A percentile compares a stretch with the other conserved stretches of the same genome.
These are phyloP conservation scores for Trametes hirsuta DNA, from an alignment of 1,284 basidiomycete species.

Conservation along the genomic window DNA sequence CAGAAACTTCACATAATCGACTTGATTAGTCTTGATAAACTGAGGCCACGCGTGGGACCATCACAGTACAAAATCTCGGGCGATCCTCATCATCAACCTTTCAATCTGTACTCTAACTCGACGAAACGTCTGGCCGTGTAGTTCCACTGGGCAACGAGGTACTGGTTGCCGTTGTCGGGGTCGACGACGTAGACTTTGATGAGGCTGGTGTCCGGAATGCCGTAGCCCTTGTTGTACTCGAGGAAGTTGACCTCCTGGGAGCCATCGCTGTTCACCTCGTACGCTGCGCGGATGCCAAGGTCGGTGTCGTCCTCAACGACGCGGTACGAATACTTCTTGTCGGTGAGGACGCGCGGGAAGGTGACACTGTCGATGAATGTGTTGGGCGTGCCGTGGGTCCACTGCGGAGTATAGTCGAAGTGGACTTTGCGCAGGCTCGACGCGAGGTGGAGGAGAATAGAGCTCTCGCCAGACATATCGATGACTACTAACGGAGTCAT, in stretches of 20 bases:
- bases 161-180: constrained; percentile 13
- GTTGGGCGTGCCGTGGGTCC: constrained; percentile 25
- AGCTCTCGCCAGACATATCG: background rate
- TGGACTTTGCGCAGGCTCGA: background rate
- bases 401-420: constrained; percentile 22
- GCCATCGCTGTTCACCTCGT: constrained; percentile 18
- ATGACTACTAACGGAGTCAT: background rate
- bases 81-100: too few species aligned
- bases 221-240: constrained; percentile 27
- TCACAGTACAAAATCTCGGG: too few species aligned
- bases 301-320: constrained; percentile 18
- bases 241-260: constrained; percentile 29
- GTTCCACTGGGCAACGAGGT: constrained; percentile 22
- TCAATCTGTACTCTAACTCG: too few species aligned
- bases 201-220: constrained; percentile 6
- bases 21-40: too few species aligned
- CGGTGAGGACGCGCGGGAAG: constrained; percentile 23
- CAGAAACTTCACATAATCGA: too few species aligned
- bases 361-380: constrained; percentile 25
- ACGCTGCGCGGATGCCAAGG: constrained; percentile 18
- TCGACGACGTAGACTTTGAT: constrained; percentile 28
- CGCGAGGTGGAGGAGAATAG: constrained; percentile 1
- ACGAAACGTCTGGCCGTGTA: background rate
- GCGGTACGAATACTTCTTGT: constrained; percentile 28
- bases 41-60: too few species aligned